Conservation (phyloP, 1,139 yeast species). For the Wickerhamiella pararugosa region DNA sequence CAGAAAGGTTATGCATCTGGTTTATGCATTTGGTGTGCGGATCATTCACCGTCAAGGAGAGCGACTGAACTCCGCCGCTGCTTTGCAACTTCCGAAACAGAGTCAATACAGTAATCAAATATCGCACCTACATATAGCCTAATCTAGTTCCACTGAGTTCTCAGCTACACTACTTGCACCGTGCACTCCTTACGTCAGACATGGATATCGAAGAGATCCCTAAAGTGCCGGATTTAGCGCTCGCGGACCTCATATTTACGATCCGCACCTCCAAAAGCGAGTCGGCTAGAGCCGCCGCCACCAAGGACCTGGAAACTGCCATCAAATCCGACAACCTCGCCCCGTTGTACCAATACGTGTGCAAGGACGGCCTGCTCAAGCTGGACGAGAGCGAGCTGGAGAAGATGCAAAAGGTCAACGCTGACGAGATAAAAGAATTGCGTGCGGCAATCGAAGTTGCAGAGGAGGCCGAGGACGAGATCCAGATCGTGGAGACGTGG, state of each 20-base stretch:
- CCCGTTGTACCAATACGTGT: constrained; percentile 66
- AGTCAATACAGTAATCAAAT: too few species aligned
- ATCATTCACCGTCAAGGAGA: too few species aligned
- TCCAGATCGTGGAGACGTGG: constrained; percentile 66
- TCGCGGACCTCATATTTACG: constrained; percentile 65
- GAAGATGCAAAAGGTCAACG: constrained; percentile 38
- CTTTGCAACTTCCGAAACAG: too few species aligned
- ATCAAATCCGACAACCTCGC: constrained; percentile 55
- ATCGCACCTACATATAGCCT: too few species aligned
- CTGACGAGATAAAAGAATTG: constrained; percentile 38
- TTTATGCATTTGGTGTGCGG: too few species aligned
- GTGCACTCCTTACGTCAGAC: too few species aligned
- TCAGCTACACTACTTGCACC: too few species aligned
- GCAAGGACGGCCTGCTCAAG: constrained; percentile 34
- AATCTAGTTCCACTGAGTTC: too few species aligned
- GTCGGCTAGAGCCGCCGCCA: constrained; percentile 20
- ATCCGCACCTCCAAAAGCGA: constrained; percentile 31
- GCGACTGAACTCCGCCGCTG: too few species aligned
- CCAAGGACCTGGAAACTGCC: constrained; percentile 30
- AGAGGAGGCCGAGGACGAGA: constrained; percentile 76
- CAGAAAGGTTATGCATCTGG: too few species aligned
- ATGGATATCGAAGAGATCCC: neutral
- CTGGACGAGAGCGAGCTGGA: constrained; percentile 41
- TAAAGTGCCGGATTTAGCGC: constrained; percentile 56
- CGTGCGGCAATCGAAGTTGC: constrained; percentile 54